Evolutionary conservation across 257 asterid species (phyloP), one percentile per base, ranked within the genome.

Genomic region (Scutellaria baicalensis): DNA sequence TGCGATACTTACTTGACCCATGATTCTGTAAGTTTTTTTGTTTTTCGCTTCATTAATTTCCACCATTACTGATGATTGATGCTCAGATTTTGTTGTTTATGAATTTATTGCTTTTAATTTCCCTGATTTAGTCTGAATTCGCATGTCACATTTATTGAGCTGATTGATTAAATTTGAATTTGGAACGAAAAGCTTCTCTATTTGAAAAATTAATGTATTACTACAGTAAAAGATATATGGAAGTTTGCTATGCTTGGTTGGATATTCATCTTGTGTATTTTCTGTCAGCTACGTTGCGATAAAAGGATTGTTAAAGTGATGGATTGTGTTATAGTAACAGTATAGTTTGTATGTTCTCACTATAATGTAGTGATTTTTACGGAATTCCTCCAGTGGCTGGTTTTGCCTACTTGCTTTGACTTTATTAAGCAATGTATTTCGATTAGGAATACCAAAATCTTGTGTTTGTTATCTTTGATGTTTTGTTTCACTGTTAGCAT

Each of bases 1-100:
- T 93, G 98, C 80, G 97, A 93, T 68, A 90, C 98, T 57, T 93
- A 90, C 87, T 76, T 93, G 88, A 93, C 98, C n/a, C 98, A 93
- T 71, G 98, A 93, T 83, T 90, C 98, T 13, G 98, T 93, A 68
- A 81, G 95, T 68, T 62, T 9, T 27, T 63, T 60, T 31, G 35
- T 31, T 13, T 7, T 16, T 47, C 18, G 13, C 50, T 60, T 3
- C 9, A 17, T 35, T 27, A 5, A 49, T 77, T 62, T 67, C 3
- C 12, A 21, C 21, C 31, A 44, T 57, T 27, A 7, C 31, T 56
- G 10, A 8, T 52, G 50, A 3, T 40, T 21, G 21, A 13, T 48
- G 13, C 65, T 49, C 23, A 6, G 12, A 4, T 20, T 31, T 61
- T 33, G n/a, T 59, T 21, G 21, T 27, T 16, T 55, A 6, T 36